A percentile compares a stretch with the other conserved stretches of the same genome.
These are phyloP conservation scores for Cyclotella atomus DNA, from an alignment of 108 stramenopile genomes.

Conservation along the genomic window DNA sequence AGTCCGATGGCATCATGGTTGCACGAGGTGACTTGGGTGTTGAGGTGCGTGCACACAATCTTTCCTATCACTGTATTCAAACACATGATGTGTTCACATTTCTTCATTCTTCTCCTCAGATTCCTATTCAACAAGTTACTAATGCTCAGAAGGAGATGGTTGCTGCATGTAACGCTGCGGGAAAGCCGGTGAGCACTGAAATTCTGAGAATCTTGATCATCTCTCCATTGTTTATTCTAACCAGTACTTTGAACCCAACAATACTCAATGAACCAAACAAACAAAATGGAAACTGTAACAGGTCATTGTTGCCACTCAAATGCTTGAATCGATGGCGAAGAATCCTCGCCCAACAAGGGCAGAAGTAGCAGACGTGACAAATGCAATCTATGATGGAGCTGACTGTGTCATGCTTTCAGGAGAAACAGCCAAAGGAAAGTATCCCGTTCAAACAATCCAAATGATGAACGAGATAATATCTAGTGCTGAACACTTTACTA, in stretches of 20 bases:
- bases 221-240: background rate
- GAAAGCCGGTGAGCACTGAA: constrained; percentile 81
- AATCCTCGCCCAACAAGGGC: constrained; percentile 98
- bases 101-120: too few species aligned
- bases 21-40: constrained; percentile 87
- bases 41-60: too few species aligned
- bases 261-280: background rate
- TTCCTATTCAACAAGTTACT: constrained; percentile 93
- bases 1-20: constrained; percentile 90
- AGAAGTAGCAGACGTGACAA: constrained; percentile 98
- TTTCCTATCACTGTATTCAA: too few species aligned
- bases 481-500: constrained; percentile 71
- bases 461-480: constrained; percentile 94
- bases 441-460: constrained; percentile 89
- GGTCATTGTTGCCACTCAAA: constrained; percentile 96
- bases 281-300: background rate
- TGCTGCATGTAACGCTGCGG: constrained; percentile 87
- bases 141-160: constrained; percentile 99
- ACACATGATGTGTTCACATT: too few species aligned
- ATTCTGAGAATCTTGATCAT: background rate
- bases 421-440: constrained; percentile 98
- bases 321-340: constrained; percentile 97
- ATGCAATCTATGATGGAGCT: constrained; percentile 98
- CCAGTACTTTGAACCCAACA: background rate
- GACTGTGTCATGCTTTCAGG: constrained; percentile 98